Evolutionary conservation across 192 early-diverging fungal genomes (phyloP).

Genomic region (Umbelopsis sp.): DNA sequence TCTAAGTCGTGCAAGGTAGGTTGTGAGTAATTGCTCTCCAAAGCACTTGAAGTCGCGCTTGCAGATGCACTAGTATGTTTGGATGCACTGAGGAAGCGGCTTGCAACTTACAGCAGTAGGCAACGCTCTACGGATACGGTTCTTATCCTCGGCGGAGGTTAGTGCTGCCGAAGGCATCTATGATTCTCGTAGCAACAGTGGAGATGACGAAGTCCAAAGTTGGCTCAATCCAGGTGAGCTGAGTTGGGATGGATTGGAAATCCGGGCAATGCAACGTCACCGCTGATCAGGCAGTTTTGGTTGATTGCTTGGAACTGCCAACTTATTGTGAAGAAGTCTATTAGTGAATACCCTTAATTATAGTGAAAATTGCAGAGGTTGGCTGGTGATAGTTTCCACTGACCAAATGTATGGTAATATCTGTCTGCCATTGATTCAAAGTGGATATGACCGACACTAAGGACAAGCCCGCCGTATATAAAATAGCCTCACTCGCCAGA

Average conservation of each 20-base stretch:
- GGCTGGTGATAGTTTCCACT: not conserved
- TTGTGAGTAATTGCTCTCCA: not conserved
- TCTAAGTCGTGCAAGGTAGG: constrained; percentile 43
- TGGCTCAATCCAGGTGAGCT: no score
- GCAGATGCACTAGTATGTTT: not conserved
- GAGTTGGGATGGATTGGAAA: not conserved
- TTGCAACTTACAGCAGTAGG: constrained; percentile 34
- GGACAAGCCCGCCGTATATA: not conserved
- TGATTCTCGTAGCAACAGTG: not conserved
- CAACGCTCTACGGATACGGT: constrained; percentile 32
- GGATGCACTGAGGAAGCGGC: not conserved
- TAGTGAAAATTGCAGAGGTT: no score
- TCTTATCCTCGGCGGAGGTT: constrained; percentile 39
- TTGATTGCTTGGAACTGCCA: not conserved
- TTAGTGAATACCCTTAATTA: no score
- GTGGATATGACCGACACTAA: no score
- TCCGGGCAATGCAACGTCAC: constrained; percentile 13
- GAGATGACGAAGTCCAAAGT: not conserved
- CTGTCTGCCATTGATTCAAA: not conserved
- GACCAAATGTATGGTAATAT: not conserved
- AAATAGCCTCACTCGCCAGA: not conserved
- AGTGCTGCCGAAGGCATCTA: constrained; percentile 45
- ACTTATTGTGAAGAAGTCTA: not conserved
- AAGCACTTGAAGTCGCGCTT: no score
- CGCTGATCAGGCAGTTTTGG: not conserved